Evolutionary conservation across 2,329 filamentous ascomycete genomes (phyloP), one percentile per base, ranked within the genome.

Genomic region (Talaromyces funiculosus): DNA sequence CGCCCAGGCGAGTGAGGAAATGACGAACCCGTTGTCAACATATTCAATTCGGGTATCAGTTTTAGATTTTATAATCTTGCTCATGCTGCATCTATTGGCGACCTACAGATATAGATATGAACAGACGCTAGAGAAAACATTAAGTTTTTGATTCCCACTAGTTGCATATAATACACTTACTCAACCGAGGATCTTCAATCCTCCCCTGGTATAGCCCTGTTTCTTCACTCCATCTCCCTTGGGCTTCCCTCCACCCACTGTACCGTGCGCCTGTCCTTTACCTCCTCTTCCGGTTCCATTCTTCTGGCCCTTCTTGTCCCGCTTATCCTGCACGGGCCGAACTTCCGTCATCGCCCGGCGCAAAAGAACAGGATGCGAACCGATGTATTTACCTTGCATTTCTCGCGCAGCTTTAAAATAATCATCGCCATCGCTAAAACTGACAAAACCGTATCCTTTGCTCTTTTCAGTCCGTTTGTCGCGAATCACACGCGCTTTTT

Each of bases 381-480:
- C 93, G 72, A 99, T 97, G 77, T 99, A 99, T 78, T 99, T 97
- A 68, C 92, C 92, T 70, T 97, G 90, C 94, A 97, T 97, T 78
- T 97, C 93, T 78, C 94, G 92, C 69, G 92, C 93, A 1, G 94
- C 93, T 69, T 90, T 86, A 81, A 99, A 97, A 74, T 95, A 97
- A 71, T 97, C 92, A 73, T 99, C 94, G 31, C 92, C 90, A 71
- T 97, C 90, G 68, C 87, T 89, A 77, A 99, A 97, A 75, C 90
- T 94, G 60, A 99, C 92, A 71, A 99, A 99, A 2, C 94, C 94
- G 72, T 90, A 99, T 0, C 93, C 94, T 73, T 94, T 96, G 70
- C 90, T 95, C 78, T 99, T 99, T 60, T 90, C 94, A 0, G 93
- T 96, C 62, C 92, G 87, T 81, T 97, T 97, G 78, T 99, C 94